Conservation (phyloP, 257 asterid species). For the Solanum chiquidenum region DNA sequence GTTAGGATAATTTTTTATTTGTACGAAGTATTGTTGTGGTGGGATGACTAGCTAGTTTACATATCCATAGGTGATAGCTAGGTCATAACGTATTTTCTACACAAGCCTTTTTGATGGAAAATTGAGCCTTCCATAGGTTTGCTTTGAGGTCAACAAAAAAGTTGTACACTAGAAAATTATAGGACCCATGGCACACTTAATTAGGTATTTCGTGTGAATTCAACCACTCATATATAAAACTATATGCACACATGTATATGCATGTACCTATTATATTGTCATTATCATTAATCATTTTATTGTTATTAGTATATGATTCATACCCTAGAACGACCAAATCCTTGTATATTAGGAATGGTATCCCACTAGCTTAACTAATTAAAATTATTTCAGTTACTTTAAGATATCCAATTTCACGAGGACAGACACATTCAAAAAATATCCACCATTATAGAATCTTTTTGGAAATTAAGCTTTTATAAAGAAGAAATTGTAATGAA, state of each 20-base stretch:
- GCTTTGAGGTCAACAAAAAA: constrained; percentile 54
- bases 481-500: background rate
- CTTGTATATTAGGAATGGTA: background rate
- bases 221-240: background rate
- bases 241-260: background rate
- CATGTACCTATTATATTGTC: background rate
- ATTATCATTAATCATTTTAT: background rate
- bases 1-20: background rate
- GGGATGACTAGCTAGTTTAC: background rate
- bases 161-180: constrained; percentile 30
- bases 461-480: background rate
- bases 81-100: background rate
- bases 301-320: background rate
- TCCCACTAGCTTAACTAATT: background rate
- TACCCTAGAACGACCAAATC: background rate
- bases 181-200: background rate
- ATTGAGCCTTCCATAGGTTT: background rate
- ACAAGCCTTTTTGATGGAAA: background rate
- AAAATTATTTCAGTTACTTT: background rate
- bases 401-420: background rate
- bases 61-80: background rate
- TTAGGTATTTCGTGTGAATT: background rate
- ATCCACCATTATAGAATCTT: background rate
- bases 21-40: background rate
- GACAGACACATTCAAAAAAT: background rate